Evolutionary conservation across 2,329 filamentous ascomycete genomes (phyloP).

Genomic region (Botrytis hyacinthi): DNA sequence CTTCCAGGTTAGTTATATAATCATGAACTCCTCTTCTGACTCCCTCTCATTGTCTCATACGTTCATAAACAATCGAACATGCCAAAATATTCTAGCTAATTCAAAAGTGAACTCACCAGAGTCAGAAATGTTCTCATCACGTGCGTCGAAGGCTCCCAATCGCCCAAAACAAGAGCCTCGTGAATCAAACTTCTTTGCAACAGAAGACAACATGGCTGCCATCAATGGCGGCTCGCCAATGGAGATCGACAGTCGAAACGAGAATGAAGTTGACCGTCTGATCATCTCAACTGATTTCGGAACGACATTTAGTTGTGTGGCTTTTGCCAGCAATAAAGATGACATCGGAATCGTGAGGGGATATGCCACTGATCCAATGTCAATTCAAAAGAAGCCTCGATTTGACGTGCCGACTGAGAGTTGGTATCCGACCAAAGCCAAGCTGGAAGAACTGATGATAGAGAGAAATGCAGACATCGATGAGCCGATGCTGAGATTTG

Average conservation of each 20-base stretch:
- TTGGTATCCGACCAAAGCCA: slow-evolving; percentile 22
- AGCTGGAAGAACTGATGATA: slow-evolving; percentile 3
- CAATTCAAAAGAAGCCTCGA: neutral
- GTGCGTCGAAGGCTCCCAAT: neutral
- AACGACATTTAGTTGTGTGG: slow-evolving; percentile 27
- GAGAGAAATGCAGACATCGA: neutral
- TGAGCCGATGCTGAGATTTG: neutral
- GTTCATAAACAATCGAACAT: neutral
- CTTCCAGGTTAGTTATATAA: neutral
- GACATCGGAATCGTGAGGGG: slow-evolving; percentile 21
- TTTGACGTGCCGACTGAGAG: slow-evolving; percentile 26
- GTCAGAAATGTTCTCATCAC: neutral
- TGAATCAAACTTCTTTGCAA: neutral
- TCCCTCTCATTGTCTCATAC: neutral
- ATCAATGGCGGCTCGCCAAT: neutral
- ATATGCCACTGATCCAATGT: slow-evolving; percentile 23
- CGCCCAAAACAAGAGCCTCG: neutral
- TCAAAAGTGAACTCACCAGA: neutral
- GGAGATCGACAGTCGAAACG: slow-evolving; percentile 5
- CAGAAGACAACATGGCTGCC: neutral
- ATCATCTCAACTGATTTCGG: slow-evolving; percentile 27
- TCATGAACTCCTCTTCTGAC: neutral
- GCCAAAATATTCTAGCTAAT: neutral
- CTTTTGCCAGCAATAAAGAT: slow-evolving; percentile 18
- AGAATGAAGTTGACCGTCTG: slow-evolving; percentile 13